Base-by-base conservation (phyloP, 2,329 filamentous ascomycete species). In the Nigrospora sphaerica region DNA sequence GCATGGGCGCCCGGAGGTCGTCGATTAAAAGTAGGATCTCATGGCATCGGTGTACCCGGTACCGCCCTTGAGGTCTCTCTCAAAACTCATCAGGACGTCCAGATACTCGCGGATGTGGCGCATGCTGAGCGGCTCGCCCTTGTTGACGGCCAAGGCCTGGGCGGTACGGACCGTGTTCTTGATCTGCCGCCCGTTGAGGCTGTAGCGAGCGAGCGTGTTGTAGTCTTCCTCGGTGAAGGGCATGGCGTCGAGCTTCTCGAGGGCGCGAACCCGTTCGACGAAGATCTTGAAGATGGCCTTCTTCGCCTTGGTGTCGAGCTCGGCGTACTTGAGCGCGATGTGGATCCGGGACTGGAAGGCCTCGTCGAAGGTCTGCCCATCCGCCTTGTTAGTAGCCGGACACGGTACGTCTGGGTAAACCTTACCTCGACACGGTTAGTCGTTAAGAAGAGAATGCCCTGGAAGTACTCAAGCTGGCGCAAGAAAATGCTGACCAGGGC, bases 341-440 rank as follows among this genome's bases (percentile, higher is more conserved):
- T 95, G 88, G 51, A 95, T 95, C 19, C 90, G 81, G 11, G 83
- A 88, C 61, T 93, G 86, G 72, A 95, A 95, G 1, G 90, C 90
- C 51, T 93, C 88, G 56, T 95, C 90, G 57, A 95, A 95, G 0
- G 87, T 91, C 70, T 84, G 47, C 10, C 31, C 2, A n/a, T n/a
- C n/a, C n/a, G n/a, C 0, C 10, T 19, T 14, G 46, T 60, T 50
- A 47, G 46, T 19, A 16, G 28, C 36, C 28, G 33, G 38, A 18
- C 38, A 48, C 12, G 31, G 23, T 2, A 16, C 10, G 18, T 3
- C 16, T 2, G 17, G 13, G 13, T 40, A 18, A 10, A n/a, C 23
- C 23, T 33, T 59, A 74, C 74, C 69, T 86, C 80, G 1, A 95
- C 88, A 2, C 89, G 81, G 62, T 95, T 95, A 3, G 90, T 95